Evolutionary conservation across 2,329 filamentous ascomycete genomes (phyloP).

Genomic region (Saccharata proteae): DNA sequence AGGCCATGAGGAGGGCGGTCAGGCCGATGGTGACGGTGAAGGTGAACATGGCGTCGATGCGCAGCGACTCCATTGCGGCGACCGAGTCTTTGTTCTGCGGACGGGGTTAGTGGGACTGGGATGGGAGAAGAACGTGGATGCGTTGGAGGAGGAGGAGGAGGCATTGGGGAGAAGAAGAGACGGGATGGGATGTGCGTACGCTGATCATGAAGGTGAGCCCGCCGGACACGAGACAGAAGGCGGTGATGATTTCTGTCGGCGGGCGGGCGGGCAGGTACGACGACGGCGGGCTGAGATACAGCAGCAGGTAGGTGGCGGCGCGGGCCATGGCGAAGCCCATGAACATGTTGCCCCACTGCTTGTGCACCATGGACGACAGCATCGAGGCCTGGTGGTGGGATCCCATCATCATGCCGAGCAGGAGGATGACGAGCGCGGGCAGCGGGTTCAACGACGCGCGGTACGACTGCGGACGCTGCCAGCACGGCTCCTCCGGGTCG

Average conservation of each 20-base stretch:
- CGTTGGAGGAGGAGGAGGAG: not conserved
- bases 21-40: constrained; percentile 82
- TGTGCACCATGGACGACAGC: constrained; percentile 84
- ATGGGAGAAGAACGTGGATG: constrained; percentile 11
- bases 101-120: not conserved
- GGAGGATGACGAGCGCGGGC: constrained; percentile 72
- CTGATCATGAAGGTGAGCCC: constrained; percentile 90
- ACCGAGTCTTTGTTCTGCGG: constrained; percentile 56
- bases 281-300: constrained; percentile 69
- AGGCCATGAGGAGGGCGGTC: constrained; percentile 74
- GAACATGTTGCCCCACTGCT: constrained; percentile 83
- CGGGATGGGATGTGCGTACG: too few species aligned
- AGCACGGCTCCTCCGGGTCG: constrained; percentile 28
- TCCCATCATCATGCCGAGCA: constrained; percentile 90
- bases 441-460: constrained; percentile 74
- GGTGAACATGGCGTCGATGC: constrained; percentile 82
- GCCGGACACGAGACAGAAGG: constrained; percentile 78
- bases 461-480: constrained; percentile 54
- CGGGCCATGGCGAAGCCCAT: constrained; percentile 70
- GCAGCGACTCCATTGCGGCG: constrained; percentile 60
- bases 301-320: constrained; percentile 63
- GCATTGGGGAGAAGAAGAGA: too few species aligned
- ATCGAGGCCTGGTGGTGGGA: constrained; percentile 76
- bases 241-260: constrained; percentile 75
- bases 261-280: constrained; percentile 74